These are phyloP conservation scores for Parasarocladium wereldwijsianum DNA, from an alignment of 2,329 filamentous ascomycete species.

Conservation along the genomic window DNA sequence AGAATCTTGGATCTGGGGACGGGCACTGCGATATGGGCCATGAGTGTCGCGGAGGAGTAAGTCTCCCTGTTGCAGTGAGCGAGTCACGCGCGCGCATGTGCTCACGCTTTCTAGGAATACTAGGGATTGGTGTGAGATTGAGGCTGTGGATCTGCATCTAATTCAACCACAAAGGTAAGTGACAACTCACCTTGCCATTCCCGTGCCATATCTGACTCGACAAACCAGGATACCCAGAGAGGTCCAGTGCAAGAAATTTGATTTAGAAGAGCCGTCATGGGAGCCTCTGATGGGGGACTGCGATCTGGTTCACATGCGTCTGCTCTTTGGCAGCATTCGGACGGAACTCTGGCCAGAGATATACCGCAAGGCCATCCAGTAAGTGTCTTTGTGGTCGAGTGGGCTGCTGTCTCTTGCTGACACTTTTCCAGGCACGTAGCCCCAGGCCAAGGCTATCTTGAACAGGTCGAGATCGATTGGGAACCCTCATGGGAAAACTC, in stretches of 20 bases:
- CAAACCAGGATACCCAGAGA: slow-evolving; percentile 5
- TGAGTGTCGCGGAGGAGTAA: slow-evolving; percentile 64
- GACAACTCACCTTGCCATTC: no score
- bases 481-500: slow-evolving; percentile 54
- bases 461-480: slow-evolving; percentile 85
- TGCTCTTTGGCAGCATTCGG: slow-evolving; percentile 62
- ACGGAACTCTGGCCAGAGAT: slow-evolving; percentile 53
- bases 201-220: background rate
- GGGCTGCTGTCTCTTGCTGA: slow-evolving; percentile 1
- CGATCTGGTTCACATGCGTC: slow-evolving; percentile 73
- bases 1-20: slow-evolving; percentile 57
- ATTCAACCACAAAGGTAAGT: slow-evolving; percentile 24
- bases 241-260: slow-evolving; percentile 49
- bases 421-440: slow-evolving; percentile 49
- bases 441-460: slow-evolving; percentile 60
- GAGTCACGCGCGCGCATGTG: no score
- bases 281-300: slow-evolving; percentile 32
- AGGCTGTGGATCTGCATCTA: slow-evolving; percentile 24
- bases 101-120: no score
- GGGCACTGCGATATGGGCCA: slow-evolving; percentile 84
- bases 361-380: slow-evolving; percentile 57
- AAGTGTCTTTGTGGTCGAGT: slow-evolving; percentile 17
- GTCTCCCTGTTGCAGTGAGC: no score
- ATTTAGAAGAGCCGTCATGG: slow-evolving; percentile 65
- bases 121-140: no score